Evolutionary conservation across 2,329 filamentous ascomycete species (phyloP).

Genomic region (Chaetomium strumarium): DNA sequence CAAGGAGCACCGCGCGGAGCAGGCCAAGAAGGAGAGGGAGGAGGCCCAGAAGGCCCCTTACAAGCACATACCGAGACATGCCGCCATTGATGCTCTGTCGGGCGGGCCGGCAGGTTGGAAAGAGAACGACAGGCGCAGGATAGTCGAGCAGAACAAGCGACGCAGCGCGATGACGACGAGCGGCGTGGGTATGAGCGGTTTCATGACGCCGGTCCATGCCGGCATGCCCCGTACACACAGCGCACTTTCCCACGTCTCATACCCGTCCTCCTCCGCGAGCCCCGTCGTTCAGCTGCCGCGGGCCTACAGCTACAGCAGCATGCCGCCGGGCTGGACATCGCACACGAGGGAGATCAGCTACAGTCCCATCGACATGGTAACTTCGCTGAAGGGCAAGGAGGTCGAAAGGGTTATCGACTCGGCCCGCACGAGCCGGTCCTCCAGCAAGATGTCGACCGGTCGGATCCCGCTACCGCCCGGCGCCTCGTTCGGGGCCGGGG

Average conservation of each 20-base stretch:
- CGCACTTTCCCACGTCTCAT: constrained; percentile 42
- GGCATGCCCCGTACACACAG: constrained; percentile 44
- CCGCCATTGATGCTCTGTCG: constrained; percentile 51
- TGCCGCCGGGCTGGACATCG: constrained; percentile 31
- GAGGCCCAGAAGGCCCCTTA: constrained; percentile 43
- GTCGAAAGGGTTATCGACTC: constrained; percentile 32
- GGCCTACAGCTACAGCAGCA: constrained; percentile 39
- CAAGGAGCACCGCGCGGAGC: constrained; percentile 47
- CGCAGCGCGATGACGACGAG: constrained; percentile 44
- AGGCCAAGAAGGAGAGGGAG: constrained; percentile 41
- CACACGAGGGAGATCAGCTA: constrained; percentile 31
- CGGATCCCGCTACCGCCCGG: constrained; percentile 13
- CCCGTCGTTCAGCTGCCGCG: constrained; percentile 37
- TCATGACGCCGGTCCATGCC: constrained; percentile 29
- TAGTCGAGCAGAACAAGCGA: constrained; percentile 46
- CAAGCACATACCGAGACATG: constrained; percentile 56
- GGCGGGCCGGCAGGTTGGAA: constrained; percentile 49
- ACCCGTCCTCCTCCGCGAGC: constrained; percentile 37
- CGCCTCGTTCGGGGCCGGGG: constrained; percentile 10
- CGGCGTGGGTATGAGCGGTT: constrained; percentile 27
- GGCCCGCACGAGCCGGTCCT: constrained; percentile 32
- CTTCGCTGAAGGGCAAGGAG: constrained; percentile 40
- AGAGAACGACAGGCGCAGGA: constrained; percentile 40
- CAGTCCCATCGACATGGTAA: constrained; percentile 17
- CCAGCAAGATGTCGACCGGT: constrained; percentile 33